Evolutionary conservation across 768 basidiomycete species (phyloP).

Genomic region (Termitomyces sp.): DNA sequence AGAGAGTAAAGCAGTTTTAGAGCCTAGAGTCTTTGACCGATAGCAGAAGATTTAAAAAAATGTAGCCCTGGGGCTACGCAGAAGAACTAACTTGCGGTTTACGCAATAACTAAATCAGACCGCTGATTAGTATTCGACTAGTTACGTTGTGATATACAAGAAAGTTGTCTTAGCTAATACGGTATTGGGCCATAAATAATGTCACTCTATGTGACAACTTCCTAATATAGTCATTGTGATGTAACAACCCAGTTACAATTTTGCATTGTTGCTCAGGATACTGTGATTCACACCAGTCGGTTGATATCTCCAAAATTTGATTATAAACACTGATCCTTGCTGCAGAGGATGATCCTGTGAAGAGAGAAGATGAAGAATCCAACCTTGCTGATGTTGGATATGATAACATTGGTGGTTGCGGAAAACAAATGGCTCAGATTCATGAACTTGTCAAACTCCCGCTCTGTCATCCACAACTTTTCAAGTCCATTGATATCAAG

Average conservation of each 20-base stretch:
- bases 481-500: conserved; percentile 99
- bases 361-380: conserved; percentile 97
- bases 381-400: conserved; percentile 97
- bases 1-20: too few species aligned
- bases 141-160: too few species aligned
- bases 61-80: too few species aligned
- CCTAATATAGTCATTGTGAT: conserved; percentile 98
- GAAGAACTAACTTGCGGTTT: too few species aligned
- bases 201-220: too few species aligned
- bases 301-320: conserved; percentile 7
- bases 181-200: too few species aligned
- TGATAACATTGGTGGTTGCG: conserved; percentile 98
- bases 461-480: conserved; percentile 95
- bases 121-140: too few species aligned
- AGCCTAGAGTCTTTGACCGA: too few species aligned
- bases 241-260: conserved; percentile 95
- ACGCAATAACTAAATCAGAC: too few species aligned
- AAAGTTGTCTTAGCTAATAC: too few species aligned
- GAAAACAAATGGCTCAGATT: conserved; percentile 99
- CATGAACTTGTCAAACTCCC: conserved; percentile 98
- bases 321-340: conserved; percentile 12
- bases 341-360: conserved; percentile 95
- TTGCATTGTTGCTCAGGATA: conserved; percentile 99
- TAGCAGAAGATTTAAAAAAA: too few species aligned
- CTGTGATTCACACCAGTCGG: conserved; percentile 88